These are phyloP conservation scores for Agrocybe praecox DNA, from an alignment of 768 basidiomycete species.

Conservation along the genomic window DNA sequence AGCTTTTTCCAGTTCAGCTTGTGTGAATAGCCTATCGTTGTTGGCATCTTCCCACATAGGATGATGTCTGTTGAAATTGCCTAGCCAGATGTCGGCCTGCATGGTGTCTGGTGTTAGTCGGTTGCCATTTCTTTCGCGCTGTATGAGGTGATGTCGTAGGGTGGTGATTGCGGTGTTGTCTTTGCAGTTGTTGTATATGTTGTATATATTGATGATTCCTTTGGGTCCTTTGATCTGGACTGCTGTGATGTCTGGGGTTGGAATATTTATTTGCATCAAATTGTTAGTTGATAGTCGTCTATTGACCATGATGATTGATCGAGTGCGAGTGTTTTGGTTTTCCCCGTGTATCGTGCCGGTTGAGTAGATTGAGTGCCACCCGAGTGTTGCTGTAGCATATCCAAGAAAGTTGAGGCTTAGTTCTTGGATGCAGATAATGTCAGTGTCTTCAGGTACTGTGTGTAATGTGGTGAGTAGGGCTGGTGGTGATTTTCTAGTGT, in stretches of 20 bases:
- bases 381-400: neutral
- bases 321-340: neutral
- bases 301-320: neutral
- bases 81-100: neutral
- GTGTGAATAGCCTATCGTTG: conserved; percentile 21
- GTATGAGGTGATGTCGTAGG: neutral
- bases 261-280: neutral
- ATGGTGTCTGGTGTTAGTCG: neutral
- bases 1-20: conserved; percentile 19
- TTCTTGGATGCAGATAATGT: conserved; percentile 13
- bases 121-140: neutral
- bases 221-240: conserved; percentile 19
- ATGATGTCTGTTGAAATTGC: neutral
- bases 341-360: neutral
- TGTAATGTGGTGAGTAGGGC: conserved; percentile 8
- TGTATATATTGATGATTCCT: conserved; percentile 24
- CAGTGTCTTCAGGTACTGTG: neutral
- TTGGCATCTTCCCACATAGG: no score
- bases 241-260: conserved; percentile 17
- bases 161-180: conserved; percentile 2
- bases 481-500: conserved; percentile 6
- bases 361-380: conserved; percentile 8
- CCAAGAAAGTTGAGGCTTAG: neutral
- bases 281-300: neutral
- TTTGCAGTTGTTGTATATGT: conserved; percentile 32